Percentiles rank a stretch among this genome's conserved stretches.
phyloP scores from a whole-genome alignment of 805 yeast species.

The Spathaspora sp. region DNA sequence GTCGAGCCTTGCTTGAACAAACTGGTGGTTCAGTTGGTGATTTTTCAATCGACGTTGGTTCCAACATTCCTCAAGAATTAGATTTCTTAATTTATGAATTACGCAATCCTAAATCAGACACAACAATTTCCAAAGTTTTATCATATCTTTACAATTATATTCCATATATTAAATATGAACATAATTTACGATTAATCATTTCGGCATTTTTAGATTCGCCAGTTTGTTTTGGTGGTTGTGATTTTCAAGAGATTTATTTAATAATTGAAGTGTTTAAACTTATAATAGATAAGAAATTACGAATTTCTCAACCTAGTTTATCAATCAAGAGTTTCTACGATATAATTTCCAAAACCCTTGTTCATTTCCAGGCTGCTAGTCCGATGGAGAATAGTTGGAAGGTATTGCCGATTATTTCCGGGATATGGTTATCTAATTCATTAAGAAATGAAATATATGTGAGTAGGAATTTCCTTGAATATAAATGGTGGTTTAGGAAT shows the following conservation, averaged over 20 bases:
- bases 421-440: slow-evolving; percentile 37
- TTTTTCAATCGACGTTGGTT: background rate
- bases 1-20: slow-evolving; percentile 1
- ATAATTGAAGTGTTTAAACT: slow-evolving; percentile 48
- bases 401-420: slow-evolving; percentile 44
- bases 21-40: too few species aligned
- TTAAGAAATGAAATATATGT: slow-evolving; percentile 31
- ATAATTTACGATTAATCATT: slow-evolving; percentile 43
- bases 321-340: slow-evolving; percentile 42
- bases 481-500: slow-evolving; percentile 29
- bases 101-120: slow-evolving; percentile 32
- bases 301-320: slow-evolving; percentile 46
- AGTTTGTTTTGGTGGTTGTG: slow-evolving; percentile 18
- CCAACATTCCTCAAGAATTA: slow-evolving; percentile 37
- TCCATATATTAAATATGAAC: slow-evolving; percentile 46
- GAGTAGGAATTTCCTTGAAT: slow-evolving; percentile 20
- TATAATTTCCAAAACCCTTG: slow-evolving; percentile 30
- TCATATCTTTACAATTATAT: slow-evolving; percentile 50
- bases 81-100: slow-evolving; percentile 46
- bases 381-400: slow-evolving; percentile 40
- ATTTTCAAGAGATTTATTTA: slow-evolving; percentile 30
- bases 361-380: slow-evolving; percentile 25
- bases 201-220: slow-evolving; percentile 44
- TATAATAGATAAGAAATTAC: slow-evolving; percentile 42
- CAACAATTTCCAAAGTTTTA: slow-evolving; percentile 28